A percentile compares a stretch with the other conserved stretches of the same genome.
phyloP scores from a whole-genome alignment of 768 basidiomycete species.

The Auriscalpium microsporum region DNA sequence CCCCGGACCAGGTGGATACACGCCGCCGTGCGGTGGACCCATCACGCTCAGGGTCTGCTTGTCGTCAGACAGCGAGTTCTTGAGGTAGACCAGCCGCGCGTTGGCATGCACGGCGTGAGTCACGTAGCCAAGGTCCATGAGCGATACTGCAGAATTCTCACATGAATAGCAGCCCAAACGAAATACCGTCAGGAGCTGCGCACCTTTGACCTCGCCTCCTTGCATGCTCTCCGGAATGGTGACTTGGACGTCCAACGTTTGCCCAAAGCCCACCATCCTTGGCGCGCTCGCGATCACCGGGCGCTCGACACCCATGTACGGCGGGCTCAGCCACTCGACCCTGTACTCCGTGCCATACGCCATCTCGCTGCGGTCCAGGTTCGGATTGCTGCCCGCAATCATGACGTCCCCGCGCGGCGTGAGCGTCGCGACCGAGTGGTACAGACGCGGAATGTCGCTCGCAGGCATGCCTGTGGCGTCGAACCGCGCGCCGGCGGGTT shows the following conservation, averaged over 20 bases:
- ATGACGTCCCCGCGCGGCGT: conserved; percentile 64
- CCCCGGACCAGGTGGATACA: conserved; percentile 79
- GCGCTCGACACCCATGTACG: conserved; percentile 60
- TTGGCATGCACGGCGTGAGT: conserved; percentile 74
- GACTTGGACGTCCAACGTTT: conserved; percentile 39
- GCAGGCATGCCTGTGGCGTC: conserved; percentile 46
- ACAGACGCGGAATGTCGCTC: conserved; percentile 64
- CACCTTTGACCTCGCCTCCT: conserved; percentile 43
- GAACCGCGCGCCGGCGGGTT: conserved; percentile 50
- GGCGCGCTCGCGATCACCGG: conserved; percentile 34
- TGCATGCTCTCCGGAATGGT: conserved; percentile 28
- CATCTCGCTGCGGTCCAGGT: conserved; percentile 65
- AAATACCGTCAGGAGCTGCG: neutral
- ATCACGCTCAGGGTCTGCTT: conserved; percentile 43
- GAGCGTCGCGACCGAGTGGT: conserved; percentile 78
- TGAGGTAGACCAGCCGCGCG: conserved; percentile 65
- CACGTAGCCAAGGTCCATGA: conserved; percentile 80
- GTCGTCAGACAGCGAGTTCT: conserved; percentile 33
- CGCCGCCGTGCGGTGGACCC: conserved; percentile 51
- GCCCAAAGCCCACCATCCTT: conserved; percentile 34
- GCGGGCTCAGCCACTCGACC: conserved; percentile 79
- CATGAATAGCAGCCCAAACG: neutral
- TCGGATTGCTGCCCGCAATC: conserved; percentile 81
- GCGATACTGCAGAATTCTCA: conserved; percentile 36
- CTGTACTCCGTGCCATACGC: conserved; percentile 82